phyloP scores from a whole-genome alignment of 108 stramenopile genomes.

The Cyclotella choctawhatcheeana region DNA sequence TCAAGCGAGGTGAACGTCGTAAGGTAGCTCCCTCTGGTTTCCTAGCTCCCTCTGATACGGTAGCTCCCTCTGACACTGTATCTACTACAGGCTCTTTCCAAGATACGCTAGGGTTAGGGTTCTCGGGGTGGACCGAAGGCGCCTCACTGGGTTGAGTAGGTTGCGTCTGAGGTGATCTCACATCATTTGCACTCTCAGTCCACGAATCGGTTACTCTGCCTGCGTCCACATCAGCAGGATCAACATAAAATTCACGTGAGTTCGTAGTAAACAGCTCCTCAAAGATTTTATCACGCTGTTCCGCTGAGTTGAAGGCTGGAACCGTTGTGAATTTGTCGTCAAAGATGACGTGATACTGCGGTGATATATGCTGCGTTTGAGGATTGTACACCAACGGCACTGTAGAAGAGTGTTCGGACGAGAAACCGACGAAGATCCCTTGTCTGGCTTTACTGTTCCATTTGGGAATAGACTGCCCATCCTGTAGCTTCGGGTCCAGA shows the following conservation, averaged over 20 bases:
- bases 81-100: no score
- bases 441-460: constrained; percentile 33
- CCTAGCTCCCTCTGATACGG: not conserved
- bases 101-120: no score
- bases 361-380: constrained; percentile 42
- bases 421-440: constrained; percentile 1
- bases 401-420: constrained; percentile 36
- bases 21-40: not conserved
- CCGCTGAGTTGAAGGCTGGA: not conserved
- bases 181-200: not conserved
- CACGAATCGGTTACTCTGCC: not conserved
- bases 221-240: constrained; percentile 1
- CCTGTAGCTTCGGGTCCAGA: constrained; percentile 42
- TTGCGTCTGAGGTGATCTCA: not conserved
- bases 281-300: not conserved
- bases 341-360: constrained; percentile 61
- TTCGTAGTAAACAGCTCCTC: not conserved
- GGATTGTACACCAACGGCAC: constrained; percentile 51
- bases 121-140: no score
- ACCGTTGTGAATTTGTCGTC: constrained; percentile 60
- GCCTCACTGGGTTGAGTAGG: not conserved
- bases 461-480: constrained; percentile 48
- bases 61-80: not conserved
- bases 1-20: not conserved
- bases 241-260: not conserved